Base-by-base conservation (phyloP, 371 early-diverging fungal genomes). In the Rhizopus microsporus region DNA sequence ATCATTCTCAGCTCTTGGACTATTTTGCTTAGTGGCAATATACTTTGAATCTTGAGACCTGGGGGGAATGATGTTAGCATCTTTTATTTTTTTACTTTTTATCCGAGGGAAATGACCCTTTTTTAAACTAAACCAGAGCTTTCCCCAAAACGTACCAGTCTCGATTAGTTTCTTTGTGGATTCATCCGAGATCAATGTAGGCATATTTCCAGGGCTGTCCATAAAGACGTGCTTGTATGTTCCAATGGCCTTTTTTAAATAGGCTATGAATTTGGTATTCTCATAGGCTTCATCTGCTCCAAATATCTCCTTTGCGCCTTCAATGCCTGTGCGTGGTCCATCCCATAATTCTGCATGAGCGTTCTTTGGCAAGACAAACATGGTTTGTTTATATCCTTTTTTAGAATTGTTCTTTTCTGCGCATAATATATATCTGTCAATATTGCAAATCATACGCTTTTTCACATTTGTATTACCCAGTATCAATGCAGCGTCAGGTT, bases 331-430 rank as follows among this genome's bases (percentile, higher is more conserved):
- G 34, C 92, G 75, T 32, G 94, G 90, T 7, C 98, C 98, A 62
- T 95, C 95, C 98, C 98, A 97, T 54, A 91, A 74, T 65, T 94
- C 95, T 38, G 82, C 77, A 13, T 86, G 65, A 30, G 82, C 78
- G 54, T 86, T 88, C 60, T 87, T 84, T 3, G 93, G 88, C 17
- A 81, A 80, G 7, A 93, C 90, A 80, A 92, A 97, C 83, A 97
- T 83, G 40, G 85, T 91, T 80, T 90, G 89, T 56, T 87, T 89
- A 77, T 92, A 90, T 10, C 93, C 92, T 33, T 82, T 72, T 34
- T 65, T 54, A 6, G 82, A 82, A 35, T 68, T 57, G 49, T 76
- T 63, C 64, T 85, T 82, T 65, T 89, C 85, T 89, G 43, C n/a
- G 32, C 34, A 17, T 29, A 51, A 15, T 2, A 57, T 12, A 51